phyloP scores from a whole-genome alignment of 1,284 basidiomycete genomes.

The Leccinum variabile region DNA sequence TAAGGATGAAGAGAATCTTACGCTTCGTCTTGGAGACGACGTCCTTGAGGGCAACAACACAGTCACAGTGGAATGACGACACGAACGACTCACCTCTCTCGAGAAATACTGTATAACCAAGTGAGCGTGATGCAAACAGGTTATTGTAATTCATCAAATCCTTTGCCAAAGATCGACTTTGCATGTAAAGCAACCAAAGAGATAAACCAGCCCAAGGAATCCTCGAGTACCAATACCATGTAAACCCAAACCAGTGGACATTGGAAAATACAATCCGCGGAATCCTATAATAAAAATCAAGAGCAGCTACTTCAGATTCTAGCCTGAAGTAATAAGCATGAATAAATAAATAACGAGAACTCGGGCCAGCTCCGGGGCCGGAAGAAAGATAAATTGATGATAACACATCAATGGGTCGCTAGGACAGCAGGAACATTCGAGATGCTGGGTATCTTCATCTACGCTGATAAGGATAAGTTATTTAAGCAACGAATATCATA shows the following conservation, averaged over 20 bases:
- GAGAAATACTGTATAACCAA: background rate
- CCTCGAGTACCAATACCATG: constrained; percentile 3
- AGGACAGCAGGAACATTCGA: constrained; percentile 19
- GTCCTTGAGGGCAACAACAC: background rate
- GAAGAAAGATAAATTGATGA: background rate
- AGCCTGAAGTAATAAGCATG: constrained; percentile 6
- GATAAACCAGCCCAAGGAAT: constrained; percentile 8
- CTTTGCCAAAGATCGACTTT: constrained; percentile 14
- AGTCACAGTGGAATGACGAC: background rate
- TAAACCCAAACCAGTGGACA: constrained; percentile 19
- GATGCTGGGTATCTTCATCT: constrained; percentile 18
- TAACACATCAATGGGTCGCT: constrained; percentile 20
- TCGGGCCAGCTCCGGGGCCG: background rate
- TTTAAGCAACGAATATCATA: background rate
- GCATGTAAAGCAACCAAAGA: constrained; percentile 6
- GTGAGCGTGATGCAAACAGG: background rate
- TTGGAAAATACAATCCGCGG: constrained; percentile 3
- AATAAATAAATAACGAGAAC: constrained; percentile 21
- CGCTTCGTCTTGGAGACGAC: background rate
- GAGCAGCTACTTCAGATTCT: constrained; percentile 12
- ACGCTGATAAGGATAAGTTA: background rate
- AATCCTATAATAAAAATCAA: constrained; percentile 11
- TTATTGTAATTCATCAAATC: constrained; percentile 6
- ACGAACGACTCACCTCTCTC: background rate
- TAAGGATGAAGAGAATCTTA: background rate